Evolutionary conservation across 768 basidiomycete species (phyloP), one percentile per base, ranked within the genome.

Genomic region (Lyophyllum shimeji): DNA sequence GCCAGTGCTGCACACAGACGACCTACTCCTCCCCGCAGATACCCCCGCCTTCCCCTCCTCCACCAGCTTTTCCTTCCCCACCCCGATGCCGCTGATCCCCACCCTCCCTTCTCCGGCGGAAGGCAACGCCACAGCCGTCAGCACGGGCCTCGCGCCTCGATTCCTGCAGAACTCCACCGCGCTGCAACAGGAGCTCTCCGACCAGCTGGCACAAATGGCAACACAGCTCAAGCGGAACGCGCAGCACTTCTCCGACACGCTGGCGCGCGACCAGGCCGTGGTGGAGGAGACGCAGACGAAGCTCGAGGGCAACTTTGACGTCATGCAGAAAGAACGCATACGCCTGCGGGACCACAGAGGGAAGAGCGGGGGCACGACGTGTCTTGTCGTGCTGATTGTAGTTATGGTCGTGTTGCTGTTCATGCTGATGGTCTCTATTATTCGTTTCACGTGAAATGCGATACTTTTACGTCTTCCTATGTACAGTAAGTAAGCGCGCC

Each of bases 171-270:
- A 82, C 56, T 82, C 87, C n/a, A 79, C 69, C 33, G 76, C 79
- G 0, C 71, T 89, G 2, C 93, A 95, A 23, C 82, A 91, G 49
- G 83, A 90, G 21, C 82, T 95, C 46, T 80, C 89, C 0, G 75
- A 76, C 8, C 87, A 92, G 63, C 82, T 95, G 23, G 86, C 85
- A 0, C 70, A 83, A 53, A 98, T 98, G 95, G 93, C 93, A 0
- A 76, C 84, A 9, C 93, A 94, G 66, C 83, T 98, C 48, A 91
- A 90, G 63, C 78, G 83, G 21, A 96, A 96, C 61, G 87, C 93
- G 0, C 67, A 87, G 0, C 84, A 93, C 63, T 95, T 98, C 67
- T 81, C 88, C 4, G 76, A 78, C 3, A 76, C 85, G 11, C 74
- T 98, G 1, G 85, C 75, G 40, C 86, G 86, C 53, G 95, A 98